These are phyloP conservation scores for Podospora pseudocomata DNA, from an alignment of 495 filamentous ascomycete genomes.

Conservation along the genomic window DNA sequence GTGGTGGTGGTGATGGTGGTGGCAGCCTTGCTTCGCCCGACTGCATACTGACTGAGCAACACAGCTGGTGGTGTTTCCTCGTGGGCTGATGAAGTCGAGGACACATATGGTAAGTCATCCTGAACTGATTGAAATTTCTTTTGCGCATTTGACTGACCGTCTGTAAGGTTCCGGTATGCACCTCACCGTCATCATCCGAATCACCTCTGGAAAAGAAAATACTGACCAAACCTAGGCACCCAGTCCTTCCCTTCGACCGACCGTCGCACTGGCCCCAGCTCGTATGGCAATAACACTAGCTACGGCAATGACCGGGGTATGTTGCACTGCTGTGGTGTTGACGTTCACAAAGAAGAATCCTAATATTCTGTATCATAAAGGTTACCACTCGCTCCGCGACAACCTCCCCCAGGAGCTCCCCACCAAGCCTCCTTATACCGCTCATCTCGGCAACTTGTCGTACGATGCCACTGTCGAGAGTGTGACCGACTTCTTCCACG, in stretches of 20 bases:
- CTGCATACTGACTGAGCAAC: constrained; percentile 20
- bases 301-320: constrained; percentile 37
- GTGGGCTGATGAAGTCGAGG: constrained; percentile 98
- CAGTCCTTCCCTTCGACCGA: constrained; percentile 46
- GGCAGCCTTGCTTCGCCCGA: constrained; percentile 8
- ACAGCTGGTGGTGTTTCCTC: constrained; percentile 72
- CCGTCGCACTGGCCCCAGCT: constrained; percentile 30
- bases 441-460: constrained; percentile 92
- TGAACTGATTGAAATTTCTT: not conserved
- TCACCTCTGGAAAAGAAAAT: not conserved
- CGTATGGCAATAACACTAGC: constrained; percentile 31
- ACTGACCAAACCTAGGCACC: constrained; percentile 31
- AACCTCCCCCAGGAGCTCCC: constrained; percentile 71
- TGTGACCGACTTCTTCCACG: constrained; percentile 78
- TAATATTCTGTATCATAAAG: constrained; percentile 26
- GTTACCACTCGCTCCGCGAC: constrained; percentile 66
- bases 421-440: constrained; percentile 86
- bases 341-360: not conserved
- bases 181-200: not conserved
- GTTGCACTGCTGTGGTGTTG: not conserved
- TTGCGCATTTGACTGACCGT: not conserved
- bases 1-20: not conserved
- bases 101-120: constrained; percentile 60
- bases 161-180: not conserved
- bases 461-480: constrained; percentile 83